Conservation (phyloP, 768 basidiomycete species). For the Pisolithus sp. region DNA sequence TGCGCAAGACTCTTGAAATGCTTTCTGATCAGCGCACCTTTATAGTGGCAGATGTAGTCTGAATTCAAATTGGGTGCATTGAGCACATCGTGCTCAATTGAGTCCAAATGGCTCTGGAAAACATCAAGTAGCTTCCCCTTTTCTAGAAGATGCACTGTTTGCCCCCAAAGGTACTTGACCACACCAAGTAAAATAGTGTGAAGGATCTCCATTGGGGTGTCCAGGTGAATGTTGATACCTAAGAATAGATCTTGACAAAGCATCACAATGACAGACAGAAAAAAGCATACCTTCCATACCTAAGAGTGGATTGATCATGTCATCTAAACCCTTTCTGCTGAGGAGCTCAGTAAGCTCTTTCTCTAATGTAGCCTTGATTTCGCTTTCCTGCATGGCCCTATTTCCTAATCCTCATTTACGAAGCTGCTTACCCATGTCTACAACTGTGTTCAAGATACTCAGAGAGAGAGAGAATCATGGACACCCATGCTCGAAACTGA, state of each 20-base stretch:
- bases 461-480: neutral
- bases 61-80: conserved; percentile 1
- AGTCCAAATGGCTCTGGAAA: conserved; percentile 19
- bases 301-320: conserved; percentile 2
- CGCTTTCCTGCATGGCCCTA: neutral
- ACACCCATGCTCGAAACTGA: neutral
- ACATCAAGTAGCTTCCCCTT: conserved; percentile 11
- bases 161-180: conserved; percentile 26
- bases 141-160: conserved; percentile 11
- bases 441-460: neutral
- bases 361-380: neutral
- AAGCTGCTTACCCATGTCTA: conserved; percentile 2
- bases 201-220: neutral
- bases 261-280: too few relatives aligned
- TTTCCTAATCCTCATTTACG: neutral
- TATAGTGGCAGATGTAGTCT: conserved; percentile 21
- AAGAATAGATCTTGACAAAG: too few relatives aligned
- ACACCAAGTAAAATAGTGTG: conserved; percentile 23
- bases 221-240: neutral
- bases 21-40: conserved; percentile 14
- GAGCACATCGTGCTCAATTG: conserved; percentile 13
- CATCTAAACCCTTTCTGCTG: neutral
- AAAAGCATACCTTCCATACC: neutral
- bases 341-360: conserved; percentile 1
- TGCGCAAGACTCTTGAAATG: conserved; percentile 20